Conservation (phyloP, 495 filamentous ascomycete species). For the Penicillium cinerascens region DNA sequence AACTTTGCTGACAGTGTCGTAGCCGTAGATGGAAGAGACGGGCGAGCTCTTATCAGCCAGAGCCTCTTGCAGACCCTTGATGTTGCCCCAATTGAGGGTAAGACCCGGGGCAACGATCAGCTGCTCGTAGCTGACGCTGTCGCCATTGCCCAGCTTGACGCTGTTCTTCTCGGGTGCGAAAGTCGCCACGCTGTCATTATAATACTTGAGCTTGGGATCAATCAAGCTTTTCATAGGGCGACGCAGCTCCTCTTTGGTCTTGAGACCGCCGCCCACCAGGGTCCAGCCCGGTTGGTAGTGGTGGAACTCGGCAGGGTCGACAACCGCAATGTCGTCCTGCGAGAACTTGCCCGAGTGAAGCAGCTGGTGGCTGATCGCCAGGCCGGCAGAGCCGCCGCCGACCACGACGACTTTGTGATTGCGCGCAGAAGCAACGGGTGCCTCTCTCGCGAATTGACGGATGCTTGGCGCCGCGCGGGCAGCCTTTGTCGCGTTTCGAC, state of each 20-base stretch:
- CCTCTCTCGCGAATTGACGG: slow-evolving; percentile 36
- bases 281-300: slow-evolving; percentile 74
- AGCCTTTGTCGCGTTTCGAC: slow-evolving; percentile 14
- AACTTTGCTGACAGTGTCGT: slow-evolving; percentile 57
- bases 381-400: slow-evolving; percentile 60
- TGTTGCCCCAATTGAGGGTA: slow-evolving; percentile 49
- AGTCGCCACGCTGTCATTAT: slow-evolving; percentile 47
- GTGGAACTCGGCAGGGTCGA: slow-evolving; percentile 62
- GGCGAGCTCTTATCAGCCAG: slow-evolving; percentile 51
- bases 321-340: slow-evolving; percentile 61
- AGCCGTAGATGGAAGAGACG: slow-evolving; percentile 64
- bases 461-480: slow-evolving; percentile 16
- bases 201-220: slow-evolving; percentile 60
- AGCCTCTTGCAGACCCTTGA: slow-evolving; percentile 60
- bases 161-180: slow-evolving; percentile 57
- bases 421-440: slow-evolving; percentile 27
- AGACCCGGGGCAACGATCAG: slow-evolving; percentile 64
- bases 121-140: slow-evolving; percentile 60
- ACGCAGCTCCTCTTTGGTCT: slow-evolving; percentile 51
- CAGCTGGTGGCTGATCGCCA: slow-evolving; percentile 61
- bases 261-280: slow-evolving; percentile 63
- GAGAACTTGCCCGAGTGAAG: slow-evolving; percentile 51
- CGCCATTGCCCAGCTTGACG: slow-evolving; percentile 55
- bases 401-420: slow-evolving; percentile 63
- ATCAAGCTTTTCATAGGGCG: slow-evolving; percentile 50